Percentiles rank a stretch among this genome's conserved stretches.
Evolutionary conservation across 139 green algal species (phyloP).

Genomic region (Astrephomene gubernaculifera): DNA sequence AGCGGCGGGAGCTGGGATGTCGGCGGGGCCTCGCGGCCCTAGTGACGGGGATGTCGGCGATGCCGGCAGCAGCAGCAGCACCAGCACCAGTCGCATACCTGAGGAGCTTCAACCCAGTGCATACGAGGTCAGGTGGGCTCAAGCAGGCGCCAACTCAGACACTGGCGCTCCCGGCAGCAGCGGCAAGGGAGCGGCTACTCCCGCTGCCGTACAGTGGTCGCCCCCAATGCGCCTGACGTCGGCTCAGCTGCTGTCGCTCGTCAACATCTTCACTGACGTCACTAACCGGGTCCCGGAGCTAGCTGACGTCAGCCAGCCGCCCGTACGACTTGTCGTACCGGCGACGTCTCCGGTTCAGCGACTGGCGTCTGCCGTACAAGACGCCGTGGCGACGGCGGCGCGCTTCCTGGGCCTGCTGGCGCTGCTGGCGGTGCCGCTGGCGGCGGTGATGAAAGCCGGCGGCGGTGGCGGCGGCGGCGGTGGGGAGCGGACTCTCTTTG

Average conservation of each 20-base stretch:
- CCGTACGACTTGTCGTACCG: slow-evolving; percentile 24
- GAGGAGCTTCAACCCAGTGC: slow-evolving; percentile 8
- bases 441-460: slow-evolving; percentile 24
- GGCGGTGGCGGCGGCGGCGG: neutral
- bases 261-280: slow-evolving; percentile 35
- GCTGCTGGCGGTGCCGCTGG: slow-evolving; percentile 38
- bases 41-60: neutral
- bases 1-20: neutral
- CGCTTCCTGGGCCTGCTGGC: slow-evolving; percentile 12
- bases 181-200: neutral
- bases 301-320: neutral
- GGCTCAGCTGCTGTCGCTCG: slow-evolving; percentile 21
- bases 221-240: slow-evolving; percentile 3
- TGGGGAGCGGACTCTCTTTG: no score
- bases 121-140: slow-evolving; percentile 29
- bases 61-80: neutral
- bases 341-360: slow-evolving; percentile 16
- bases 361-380: neutral
- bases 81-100: neutral
- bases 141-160: neutral
- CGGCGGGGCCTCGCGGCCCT: neutral
- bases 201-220: slow-evolving; percentile 5
- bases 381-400: neutral
- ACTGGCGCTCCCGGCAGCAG: neutral
- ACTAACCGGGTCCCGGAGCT: neutral